A percentile compares a stretch with the other conserved stretches of the same genome.
phyloP scores from a whole-genome alignment of 805 yeast genomes.

The Candida rishiriensis region DNA sequence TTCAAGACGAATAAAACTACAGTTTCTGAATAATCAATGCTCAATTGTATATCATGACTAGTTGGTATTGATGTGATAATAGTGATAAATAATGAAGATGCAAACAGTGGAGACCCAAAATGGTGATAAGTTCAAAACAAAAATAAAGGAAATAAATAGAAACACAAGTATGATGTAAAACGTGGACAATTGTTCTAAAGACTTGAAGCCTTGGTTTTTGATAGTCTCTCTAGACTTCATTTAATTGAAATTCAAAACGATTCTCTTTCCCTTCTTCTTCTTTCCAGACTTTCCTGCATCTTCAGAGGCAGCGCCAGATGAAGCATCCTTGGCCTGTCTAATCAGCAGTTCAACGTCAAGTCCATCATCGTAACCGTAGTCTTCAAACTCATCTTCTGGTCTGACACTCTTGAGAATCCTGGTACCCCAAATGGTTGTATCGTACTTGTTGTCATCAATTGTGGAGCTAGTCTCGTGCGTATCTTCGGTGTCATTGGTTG shows the following conservation, averaged over 20 bases:
- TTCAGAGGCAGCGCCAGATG: constrained; percentile 29
- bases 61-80: background rate
- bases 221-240: background rate
- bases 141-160: no score
- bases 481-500: constrained; percentile 7
- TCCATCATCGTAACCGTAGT: constrained; percentile 42
- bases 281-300: constrained; percentile 26
- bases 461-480: constrained; percentile 2
- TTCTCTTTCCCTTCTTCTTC: constrained; percentile 46
- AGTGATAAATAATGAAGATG: no score
- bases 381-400: constrained; percentile 30
- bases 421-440: constrained; percentile 76
- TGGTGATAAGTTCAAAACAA: no score
- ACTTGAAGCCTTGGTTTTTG: no score
- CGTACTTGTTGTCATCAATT: constrained; percentile 13
- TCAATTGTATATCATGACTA: background rate
- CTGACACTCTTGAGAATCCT: constrained; percentile 36
- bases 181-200: no score
- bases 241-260: constrained; percentile 23
- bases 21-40: background rate
- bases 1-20: constrained; percentile 1
- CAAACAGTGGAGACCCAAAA: no score
- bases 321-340: constrained; percentile 44
- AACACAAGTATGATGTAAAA: no score
- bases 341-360: constrained; percentile 41